Conservation (phyloP, 1,139 yeast genomes). For the Candida glucosophila region DNA sequence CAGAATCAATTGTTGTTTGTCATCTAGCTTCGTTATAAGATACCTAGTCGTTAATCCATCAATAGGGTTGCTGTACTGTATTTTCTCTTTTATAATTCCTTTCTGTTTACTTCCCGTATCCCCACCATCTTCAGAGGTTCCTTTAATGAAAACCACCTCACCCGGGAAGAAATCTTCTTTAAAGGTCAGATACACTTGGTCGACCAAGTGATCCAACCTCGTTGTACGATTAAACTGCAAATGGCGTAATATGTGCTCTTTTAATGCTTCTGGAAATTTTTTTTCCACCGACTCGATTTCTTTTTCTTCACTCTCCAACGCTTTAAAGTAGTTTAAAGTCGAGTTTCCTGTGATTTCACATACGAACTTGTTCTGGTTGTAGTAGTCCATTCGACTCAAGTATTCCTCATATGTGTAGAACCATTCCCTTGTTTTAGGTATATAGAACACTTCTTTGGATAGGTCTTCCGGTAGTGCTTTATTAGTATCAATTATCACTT, state of each 20-base stretch:
- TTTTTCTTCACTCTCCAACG: conserved; percentile 61
- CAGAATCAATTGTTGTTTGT: conserved; percentile 53
- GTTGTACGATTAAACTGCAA: conserved; percentile 80
- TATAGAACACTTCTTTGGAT: conserved; percentile 59
- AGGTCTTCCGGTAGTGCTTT: conserved; percentile 47
- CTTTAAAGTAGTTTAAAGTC: conserved; percentile 84
- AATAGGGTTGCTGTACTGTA: conserved; percentile 47
- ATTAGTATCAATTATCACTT: conserved; percentile 50
- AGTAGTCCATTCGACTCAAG: conserved; percentile 60
- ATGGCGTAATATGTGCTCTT: conserved; percentile 81
- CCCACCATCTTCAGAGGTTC: conserved; percentile 8
- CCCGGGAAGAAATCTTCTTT: conserved; percentile 89
- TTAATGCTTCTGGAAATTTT: conserved; percentile 81
- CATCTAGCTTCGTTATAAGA: conserved; percentile 49
- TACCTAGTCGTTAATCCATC: conserved; percentile 52
- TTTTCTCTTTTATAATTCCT: conserved; percentile 38
- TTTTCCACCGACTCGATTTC: conserved; percentile 68
- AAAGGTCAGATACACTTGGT: conserved; percentile 70
- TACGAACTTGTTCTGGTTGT: conserved; percentile 69
- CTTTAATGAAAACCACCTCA: conserved; percentile 64
- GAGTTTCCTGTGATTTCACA: conserved; percentile 96
- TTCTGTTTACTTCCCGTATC: conserved; percentile 18
- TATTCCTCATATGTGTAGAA: conserved; percentile 70
- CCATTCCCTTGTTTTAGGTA: conserved; percentile 85
- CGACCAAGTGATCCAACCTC: conserved; percentile 79